phyloP scores from a whole-genome alignment of 805 yeast species.

The Saturnispora halmiae region DNA sequence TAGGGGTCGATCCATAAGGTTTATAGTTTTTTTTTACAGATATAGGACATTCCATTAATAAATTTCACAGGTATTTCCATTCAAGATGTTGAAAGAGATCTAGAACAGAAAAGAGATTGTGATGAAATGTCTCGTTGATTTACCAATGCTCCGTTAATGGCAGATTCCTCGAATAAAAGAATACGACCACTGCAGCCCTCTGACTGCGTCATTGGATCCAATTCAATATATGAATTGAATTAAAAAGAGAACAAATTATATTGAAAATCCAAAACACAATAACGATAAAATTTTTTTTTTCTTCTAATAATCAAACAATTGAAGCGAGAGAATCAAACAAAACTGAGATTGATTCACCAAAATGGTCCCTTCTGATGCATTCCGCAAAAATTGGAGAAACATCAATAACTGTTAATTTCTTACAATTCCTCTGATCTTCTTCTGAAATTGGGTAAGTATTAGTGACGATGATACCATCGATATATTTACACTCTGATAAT shows the following conservation, averaged over 20 bases:
- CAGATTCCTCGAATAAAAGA: conserved; percentile 26
- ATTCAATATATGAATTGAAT: conserved; percentile 13
- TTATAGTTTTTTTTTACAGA: neutral
- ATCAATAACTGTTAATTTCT: conserved; percentile 79
- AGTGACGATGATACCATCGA: conserved; percentile 89
- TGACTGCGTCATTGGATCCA: conserved; percentile 44
- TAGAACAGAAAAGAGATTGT: no score
- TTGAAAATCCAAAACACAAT: no score
- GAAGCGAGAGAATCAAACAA: conserved; percentile 80
- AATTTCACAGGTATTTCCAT: no score
- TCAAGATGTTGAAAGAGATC: no score
- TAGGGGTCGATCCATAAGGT: conserved; percentile 16
- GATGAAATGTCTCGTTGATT: conserved; percentile 18
- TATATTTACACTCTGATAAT: conserved; percentile 67
- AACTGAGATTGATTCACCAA: conserved; percentile 93
- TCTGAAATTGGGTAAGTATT: conserved; percentile 87
- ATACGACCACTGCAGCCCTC: conserved; percentile 43
- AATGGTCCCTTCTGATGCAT: conserved; percentile 97
- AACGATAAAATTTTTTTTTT: neutral
- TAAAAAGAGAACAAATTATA: conserved; percentile 10
- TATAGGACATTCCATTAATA: no score
- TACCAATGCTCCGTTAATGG: conserved; percentile 57
- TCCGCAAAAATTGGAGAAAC: conserved; percentile 95
- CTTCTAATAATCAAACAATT: conserved; percentile 18
- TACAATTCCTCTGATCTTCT: conserved; percentile 45